A percentile compares a stretch with the other conserved stretches of the same genome.
Evolutionary conservation across 305 asterid genomes (phyloP).

Genomic region (Fraxinus angustifolia): DNA sequence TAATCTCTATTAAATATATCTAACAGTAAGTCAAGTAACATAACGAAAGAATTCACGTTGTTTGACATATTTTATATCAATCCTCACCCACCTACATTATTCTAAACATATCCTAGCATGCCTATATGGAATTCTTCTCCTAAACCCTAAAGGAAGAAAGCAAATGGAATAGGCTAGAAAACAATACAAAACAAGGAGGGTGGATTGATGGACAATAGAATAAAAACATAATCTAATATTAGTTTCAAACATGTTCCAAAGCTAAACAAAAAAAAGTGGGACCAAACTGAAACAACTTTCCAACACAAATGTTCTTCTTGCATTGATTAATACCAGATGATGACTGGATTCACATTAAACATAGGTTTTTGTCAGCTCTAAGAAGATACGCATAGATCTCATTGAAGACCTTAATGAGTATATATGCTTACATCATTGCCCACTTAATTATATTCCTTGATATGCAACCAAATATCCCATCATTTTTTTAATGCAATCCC

Average conservation of each 20-base stretch:
- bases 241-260: conserved; percentile 51
- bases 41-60: neutral
- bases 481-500: conserved; percentile 27
- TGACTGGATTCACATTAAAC: conserved; percentile 38
- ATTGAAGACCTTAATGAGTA: conserved; percentile 49
- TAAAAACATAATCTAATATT: conserved; percentile 19
- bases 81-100: neutral
- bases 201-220: conserved; percentile 52
- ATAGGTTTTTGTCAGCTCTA: conserved; percentile 41
- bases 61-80: neutral
- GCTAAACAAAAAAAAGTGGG: conserved; percentile 41
- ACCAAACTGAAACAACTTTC: conserved; percentile 60
- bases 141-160: conserved; percentile 25
- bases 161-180: conserved; percentile 36
- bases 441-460: conserved; percentile 69
- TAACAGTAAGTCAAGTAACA: too few species aligned
- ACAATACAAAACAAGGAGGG: neutral
- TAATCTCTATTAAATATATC: too few species aligned
- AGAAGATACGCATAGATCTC: conserved; percentile 79
- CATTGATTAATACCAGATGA: conserved; percentile 35
- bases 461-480: conserved; percentile 42
- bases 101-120: neutral
- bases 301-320: conserved; percentile 36
- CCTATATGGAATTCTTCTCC: conserved; percentile 49
- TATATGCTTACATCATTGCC: conserved; percentile 52